Conservation (phyloP, 495 filamentous ascomycete species). For the Amphirosellinia nigrospora region DNA sequence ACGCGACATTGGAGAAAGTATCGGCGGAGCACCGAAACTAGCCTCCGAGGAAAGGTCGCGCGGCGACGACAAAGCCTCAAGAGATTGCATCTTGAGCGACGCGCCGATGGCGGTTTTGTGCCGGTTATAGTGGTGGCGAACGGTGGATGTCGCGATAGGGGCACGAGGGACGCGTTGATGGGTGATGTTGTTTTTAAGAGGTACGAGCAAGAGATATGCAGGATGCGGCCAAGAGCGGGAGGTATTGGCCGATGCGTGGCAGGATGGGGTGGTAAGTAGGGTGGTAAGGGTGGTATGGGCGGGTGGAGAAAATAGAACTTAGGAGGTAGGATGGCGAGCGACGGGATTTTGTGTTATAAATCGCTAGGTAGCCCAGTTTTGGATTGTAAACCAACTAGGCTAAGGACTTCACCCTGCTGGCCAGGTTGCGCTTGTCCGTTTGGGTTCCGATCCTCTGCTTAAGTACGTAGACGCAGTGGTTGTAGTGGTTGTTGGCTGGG, state of each 20-base stretch:
- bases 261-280: constrained; percentile 14
- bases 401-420: background rate
- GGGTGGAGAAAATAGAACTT: constrained; percentile 16
- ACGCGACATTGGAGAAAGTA: constrained; percentile 49
- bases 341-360: background rate
- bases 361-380: constrained; percentile 1
- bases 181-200: constrained; percentile 28
- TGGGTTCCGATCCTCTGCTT: constrained; percentile 4
- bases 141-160: constrained; percentile 24
- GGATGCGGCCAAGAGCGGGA: constrained; percentile 25
- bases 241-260: constrained; percentile 26
- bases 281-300: constrained; percentile 13
- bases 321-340: constrained; percentile 15
- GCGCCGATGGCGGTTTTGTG: constrained; percentile 26
- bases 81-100: constrained; percentile 35
- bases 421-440: background rate
- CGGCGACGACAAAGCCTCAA: constrained; percentile 33
- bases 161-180: constrained; percentile 25
- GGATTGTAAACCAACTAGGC: constrained; percentile 1
- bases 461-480: background rate
- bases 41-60: constrained; percentile 41
- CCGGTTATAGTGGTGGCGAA: background rate
- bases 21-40: constrained; percentile 42
- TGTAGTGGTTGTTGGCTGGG: constrained; percentile 5
- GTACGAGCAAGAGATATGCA: constrained; percentile 26